phyloP scores from a whole-genome alignment of 805 yeast species.

The Hanseniaspora clermontiae region DNA sequence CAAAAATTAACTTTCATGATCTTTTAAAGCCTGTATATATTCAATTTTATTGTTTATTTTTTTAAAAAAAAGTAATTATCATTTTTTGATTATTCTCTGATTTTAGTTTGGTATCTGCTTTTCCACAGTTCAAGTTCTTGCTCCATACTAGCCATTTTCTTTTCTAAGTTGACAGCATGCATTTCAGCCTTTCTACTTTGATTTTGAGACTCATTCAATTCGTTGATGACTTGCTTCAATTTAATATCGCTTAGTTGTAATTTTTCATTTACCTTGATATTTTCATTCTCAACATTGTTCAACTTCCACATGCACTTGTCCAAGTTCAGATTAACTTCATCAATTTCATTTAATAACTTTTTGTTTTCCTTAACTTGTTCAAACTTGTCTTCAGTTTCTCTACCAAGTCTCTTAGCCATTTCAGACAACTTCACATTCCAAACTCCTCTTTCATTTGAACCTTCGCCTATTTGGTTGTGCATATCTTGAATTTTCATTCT shows the following conservation, averaged over 20 bases:
- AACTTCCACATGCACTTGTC: slow-evolving; percentile 41
- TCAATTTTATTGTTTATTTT: neutral
- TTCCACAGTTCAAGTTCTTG: slow-evolving; percentile 49
- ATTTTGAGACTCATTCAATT: slow-evolving; percentile 35
- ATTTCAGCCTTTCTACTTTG: slow-evolving; percentile 39
- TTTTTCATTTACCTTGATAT: slow-evolving; percentile 41
- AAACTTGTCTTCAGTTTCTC: slow-evolving; percentile 36
- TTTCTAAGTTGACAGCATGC: slow-evolving; percentile 44
- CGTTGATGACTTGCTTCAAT: slow-evolving; percentile 33
- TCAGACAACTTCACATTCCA: slow-evolving; percentile 48
- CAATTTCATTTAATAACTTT: slow-evolving; percentile 40
- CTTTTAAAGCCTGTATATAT: neutral
- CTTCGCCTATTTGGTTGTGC: neutral
- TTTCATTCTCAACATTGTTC: slow-evolving; percentile 46
- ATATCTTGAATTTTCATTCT: slow-evolving; percentile 37
- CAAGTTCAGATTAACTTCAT: slow-evolving; percentile 40
- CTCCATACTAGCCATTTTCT: slow-evolving; percentile 40
- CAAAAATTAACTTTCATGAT: neutral
- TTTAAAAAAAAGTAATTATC: neutral
- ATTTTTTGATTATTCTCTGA: slow-evolving; percentile 18
- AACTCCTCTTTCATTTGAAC: slow-evolving; percentile 38
- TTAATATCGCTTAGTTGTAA: slow-evolving; percentile 35
- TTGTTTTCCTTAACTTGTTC: slow-evolving; percentile 42
- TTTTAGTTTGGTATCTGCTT: slow-evolving; percentile 23
- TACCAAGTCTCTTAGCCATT: slow-evolving; percentile 39